Base-by-base conservation (phyloP, 495 filamentous ascomycete genomes). In the Daldinia concentrica region DNA sequence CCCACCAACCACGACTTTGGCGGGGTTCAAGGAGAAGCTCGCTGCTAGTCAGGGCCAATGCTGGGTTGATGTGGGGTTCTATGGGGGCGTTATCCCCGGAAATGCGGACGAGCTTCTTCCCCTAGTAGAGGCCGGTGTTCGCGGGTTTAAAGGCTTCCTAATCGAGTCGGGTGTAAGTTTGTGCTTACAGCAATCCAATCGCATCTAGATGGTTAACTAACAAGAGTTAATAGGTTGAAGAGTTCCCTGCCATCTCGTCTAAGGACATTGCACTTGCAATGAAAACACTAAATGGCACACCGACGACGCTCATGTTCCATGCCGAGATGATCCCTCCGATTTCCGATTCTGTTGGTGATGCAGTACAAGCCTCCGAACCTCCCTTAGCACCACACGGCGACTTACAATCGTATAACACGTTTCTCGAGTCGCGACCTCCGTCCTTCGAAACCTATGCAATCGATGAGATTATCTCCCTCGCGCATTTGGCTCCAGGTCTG, bases 61-160 rank as follows among this genome's bases (percentile, higher is more conserved):
- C 82, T 99, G 95, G 95, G 93, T 98, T 19, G 95, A 99, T 77
- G 95, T 98, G 36, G 95, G 95, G 56, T 98, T 99, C 82, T 99
- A 99, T 76, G 95, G 95, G 43, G 95, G 95, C 39, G 88, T 99
- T 52, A 90, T 99, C 69, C 95, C 95, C 12, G 95, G 95, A 22
- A 99, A 99, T 75, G 86, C 89, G 12, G 78, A 85, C 22, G 90
- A 98, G 73, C 82, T 99, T 37, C 89, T 93, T 66, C 89, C 88
- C 3, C 85, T 99, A 15, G 91, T 98, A 24, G 82, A 92, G 61
- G 89, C 88, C 41, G 95, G 95, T 56, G 95, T 98, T 26, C 86
- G 93, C 48, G 95, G 95, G 39, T 99, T 99, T 86, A 99, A 99
- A 82, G 95, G 95, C 11, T 99, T 99, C 80, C 81, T 99, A 65